Base-by-base conservation (phyloP, 208 protist species). In the Borovskyia barvae region DNA sequence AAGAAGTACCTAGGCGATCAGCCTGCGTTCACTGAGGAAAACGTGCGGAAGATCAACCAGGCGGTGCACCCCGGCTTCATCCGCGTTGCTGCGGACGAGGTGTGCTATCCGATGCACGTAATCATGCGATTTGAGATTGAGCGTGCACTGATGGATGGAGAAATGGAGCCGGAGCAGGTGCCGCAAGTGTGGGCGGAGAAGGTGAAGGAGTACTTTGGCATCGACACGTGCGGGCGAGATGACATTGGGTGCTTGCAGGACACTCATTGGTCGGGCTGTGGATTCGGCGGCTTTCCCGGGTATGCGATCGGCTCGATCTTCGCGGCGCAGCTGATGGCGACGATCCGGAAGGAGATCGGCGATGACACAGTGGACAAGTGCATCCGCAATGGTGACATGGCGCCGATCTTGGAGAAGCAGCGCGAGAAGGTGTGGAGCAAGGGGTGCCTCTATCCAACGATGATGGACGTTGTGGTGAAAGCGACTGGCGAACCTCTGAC, bases 61-160 rank as follows among this genome's bases (percentile, higher is more conserved):
- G 22, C 20, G n/a, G 84, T 93, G 22, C 28, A 77, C n/a, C 82
- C 83, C 2, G 75, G 77, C 26, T 72, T 77, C 36, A 95, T 95
- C 41, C 84, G 90, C 35, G 72, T 95, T 22, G 50, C 78, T n/a
- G 78, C 87, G 1, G 92, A 97, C 45, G 90, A 96, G 79, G 64
- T 95, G 26, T 88, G 80, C 61, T 97, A 96, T 73, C 80, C 82
- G 6, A 46, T 95, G 51, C 86, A 95, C 63, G 72, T 97, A 40
- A 87, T 94, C 45, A 45, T 96, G 40, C 73, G 92, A 22, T 93
- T 83, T 71, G 86, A 93, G 39, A 88, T 97, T 24, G 87, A 95
- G 72, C 73, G 78, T 29, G 84, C 59, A 37, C 63, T 97, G 25
- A 80, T 97, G 3, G 77, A 90, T 28, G 86, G 86, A 19, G 76